Evolutionary conservation across 1,284 basidiomycete species (phyloP), one percentile per base, ranked within the genome.

Genomic region (Tremellales sp.): DNA sequence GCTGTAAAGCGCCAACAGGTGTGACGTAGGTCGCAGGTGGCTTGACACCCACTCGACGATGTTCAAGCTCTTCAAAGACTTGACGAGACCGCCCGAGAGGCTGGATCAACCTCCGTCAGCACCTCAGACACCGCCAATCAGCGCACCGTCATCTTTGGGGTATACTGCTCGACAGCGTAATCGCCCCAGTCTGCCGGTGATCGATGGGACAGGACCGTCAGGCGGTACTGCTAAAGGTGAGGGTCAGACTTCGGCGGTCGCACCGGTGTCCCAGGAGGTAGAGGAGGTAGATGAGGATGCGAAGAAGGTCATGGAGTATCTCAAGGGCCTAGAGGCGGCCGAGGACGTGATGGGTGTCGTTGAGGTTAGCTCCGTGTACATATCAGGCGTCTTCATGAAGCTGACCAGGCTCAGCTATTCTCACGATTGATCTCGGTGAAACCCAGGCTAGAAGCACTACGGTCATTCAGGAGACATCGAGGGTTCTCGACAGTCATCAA

Each of bases 51-150:
- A 31, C 29, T 31, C 10, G 29, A 36, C 45, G 25, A 72, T 72
- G 70, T 70, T 72, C 63, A 70, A 70, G 57, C 63, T 72, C 23
- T 44, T 72, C 56, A 72, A 70, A 52, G 70, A 72, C 44, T 62
- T 72, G 44, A 67, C 70, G 1, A 56, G 67, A 27, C 51, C 66
- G 3, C 68, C 68, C 10, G 66, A 67, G 49, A 49, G 62, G 17
- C 57, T 71, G 10, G 46, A 54, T 6, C 59, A 57, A 22, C 54
- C 61, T 36, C 29, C 40, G 15, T 35, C 48, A 1, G 29, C 53
- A 2, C 43, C 57, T 7, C 13, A 21, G 13, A 47, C 47, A 10
- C 35, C 31, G 6, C 19, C 43, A n/a, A 15, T 24, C n/a, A 43
- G 37, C 11, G 17, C 49, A 4, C 33, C 45, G 2, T 26, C 39